Percentiles rank a stretch among this genome's conserved stretches.
phyloP scores from a whole-genome alignment of 1,284 basidiomycete genomes.

The Microbotryomycetes sp. region DNA sequence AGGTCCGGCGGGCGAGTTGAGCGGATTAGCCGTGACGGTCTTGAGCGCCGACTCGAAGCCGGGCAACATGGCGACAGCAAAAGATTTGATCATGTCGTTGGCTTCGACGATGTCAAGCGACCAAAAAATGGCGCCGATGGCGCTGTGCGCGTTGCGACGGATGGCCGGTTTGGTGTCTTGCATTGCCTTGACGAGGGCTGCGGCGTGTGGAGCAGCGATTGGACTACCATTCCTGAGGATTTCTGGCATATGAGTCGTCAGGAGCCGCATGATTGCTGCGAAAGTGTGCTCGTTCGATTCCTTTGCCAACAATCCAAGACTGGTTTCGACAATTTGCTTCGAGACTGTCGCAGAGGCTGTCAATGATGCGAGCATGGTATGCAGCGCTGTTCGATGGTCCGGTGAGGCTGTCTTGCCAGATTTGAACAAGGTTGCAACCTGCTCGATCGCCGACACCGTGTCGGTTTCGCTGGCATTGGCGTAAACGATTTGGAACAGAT shows the following conservation, averaged over 20 bases:
- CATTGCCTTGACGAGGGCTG: slow-evolving; percentile 37
- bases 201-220: slow-evolving; percentile 9
- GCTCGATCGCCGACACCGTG: slow-evolving; percentile 44
- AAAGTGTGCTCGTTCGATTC: slow-evolving; percentile 63
- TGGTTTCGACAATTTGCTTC: slow-evolving; percentile 19
- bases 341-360: slow-evolving; percentile 52
- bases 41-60: slow-evolving; percentile 65
- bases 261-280: slow-evolving; percentile 49
- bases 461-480: slow-evolving; percentile 33
- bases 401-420: slow-evolving; percentile 74
- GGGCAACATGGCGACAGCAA: slow-evolving; percentile 53
- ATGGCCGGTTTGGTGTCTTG: slow-evolving; percentile 47
- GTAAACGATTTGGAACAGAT: slow-evolving; percentile 50
- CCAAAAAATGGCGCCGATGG: slow-evolving; percentile 52
- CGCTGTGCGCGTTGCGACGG: slow-evolving; percentile 50
- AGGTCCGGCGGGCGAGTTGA: slow-evolving; percentile 55
- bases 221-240: slow-evolving; percentile 10
- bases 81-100: slow-evolving; percentile 39
- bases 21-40: slow-evolving; percentile 53
- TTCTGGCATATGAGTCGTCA: slow-evolving; percentile 53
- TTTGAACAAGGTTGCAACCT: slow-evolving; percentile 65
- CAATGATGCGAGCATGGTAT: slow-evolving; percentile 61
- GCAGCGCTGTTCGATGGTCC: slow-evolving; percentile 75
- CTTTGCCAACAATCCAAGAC: slow-evolving; percentile 62
- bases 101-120: slow-evolving; percentile 31